Evolutionary conservation across 176 grass and related monocot genomes (phyloP), one percentile per base, ranked within the genome.

Genomic region (Thinopyrum elongatum): DNA sequence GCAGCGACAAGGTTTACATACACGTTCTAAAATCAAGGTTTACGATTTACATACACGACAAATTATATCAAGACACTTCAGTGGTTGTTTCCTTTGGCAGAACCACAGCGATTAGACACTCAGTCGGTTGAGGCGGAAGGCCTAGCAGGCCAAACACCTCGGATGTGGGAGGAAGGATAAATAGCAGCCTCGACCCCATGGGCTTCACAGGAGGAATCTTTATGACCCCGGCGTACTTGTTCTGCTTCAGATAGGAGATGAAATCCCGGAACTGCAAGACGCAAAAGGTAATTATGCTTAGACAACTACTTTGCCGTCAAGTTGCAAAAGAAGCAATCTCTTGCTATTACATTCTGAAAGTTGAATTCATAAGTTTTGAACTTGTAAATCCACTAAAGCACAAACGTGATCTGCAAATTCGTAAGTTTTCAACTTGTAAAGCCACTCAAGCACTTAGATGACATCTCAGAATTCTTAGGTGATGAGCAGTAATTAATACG

Each of bases 171-270:
- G 95, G 88, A 62, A 98, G 85, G 78, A 98, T 98, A 77, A 98
- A 98, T 33, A 98, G 90, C 72, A 98, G 85, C 71, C 93, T 88
- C 23, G 93, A 75, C 93, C 95, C 93, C 91, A 98, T 91, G 21
- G 91, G 74, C 59, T 88, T 98, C 77, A 85, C 82, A 41, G 91
- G 82, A 44, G 93, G 83, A 70, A 98, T 81, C 86, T 90, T 98
- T 86, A 98, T 95, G 81, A 98, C 95, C 29, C 95, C 95, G 8
- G 95, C 93, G 31, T 91, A 98, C 27, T 95, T 93, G 82, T 92
- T 95, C 55, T 95, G 93, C 71, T 88, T 94, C 81, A 98, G 84
- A 88, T 98, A 98, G 77, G 89, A 86, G 86, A 91, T 91, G n/a
- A 98, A 98, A 85, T 98, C 93, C 76, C 90, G 89, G 59, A 95